These are phyloP conservation scores for Pythium grandisporangium DNA, from an alignment of 352 stramenopile genomes.

Conservation along the genomic window DNA sequence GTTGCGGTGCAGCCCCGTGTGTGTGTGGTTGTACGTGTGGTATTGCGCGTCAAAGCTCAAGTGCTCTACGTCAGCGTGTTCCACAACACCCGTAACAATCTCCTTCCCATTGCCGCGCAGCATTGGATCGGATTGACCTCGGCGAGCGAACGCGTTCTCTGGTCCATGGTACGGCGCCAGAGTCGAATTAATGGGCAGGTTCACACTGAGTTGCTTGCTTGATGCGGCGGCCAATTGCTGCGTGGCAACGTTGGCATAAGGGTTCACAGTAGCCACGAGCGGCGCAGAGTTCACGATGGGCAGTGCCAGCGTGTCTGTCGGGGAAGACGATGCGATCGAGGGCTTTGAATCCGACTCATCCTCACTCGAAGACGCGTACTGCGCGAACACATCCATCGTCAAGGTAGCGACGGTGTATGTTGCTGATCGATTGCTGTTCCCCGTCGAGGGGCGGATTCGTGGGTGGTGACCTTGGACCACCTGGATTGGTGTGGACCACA, in stretches of 20 bases:
- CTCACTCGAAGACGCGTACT: constrained; percentile 15
- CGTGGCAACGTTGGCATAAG: constrained; percentile 18
- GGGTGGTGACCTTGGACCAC: no score
- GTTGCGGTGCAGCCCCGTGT: constrained; percentile 17
- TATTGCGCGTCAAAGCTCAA: constrained; percentile 80
- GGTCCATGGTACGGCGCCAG: constrained; percentile 43
- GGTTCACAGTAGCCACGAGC: constrained; percentile 19
- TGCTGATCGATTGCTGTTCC: no score
- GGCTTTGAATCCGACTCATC: constrained; percentile 3
- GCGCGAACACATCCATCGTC: constrained; percentile 13
- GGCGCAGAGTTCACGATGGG: constrained; percentile 50
- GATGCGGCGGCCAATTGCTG: constrained; percentile 25
- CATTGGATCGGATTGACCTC: constrained; percentile 19
- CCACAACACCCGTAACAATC: constrained; percentile 68
- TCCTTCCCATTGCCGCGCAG: constrained; percentile 51
- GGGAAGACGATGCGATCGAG: not conserved
- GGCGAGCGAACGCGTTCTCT: constrained; percentile 11
- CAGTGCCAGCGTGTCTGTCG: constrained; percentile 12
- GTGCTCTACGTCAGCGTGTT: constrained; percentile 57
- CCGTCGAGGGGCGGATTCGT: no score
- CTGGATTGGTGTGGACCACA: constrained; percentile 10
- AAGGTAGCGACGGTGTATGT: no score
- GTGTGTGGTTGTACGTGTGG: constrained; percentile 60
- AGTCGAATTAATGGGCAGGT: constrained; percentile 59
- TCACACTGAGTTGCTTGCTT: constrained; percentile 36